phyloP scores from a whole-genome alignment of 2,329 filamentous ascomycete genomes.

The Colletotrichum sansevieriae region DNA sequence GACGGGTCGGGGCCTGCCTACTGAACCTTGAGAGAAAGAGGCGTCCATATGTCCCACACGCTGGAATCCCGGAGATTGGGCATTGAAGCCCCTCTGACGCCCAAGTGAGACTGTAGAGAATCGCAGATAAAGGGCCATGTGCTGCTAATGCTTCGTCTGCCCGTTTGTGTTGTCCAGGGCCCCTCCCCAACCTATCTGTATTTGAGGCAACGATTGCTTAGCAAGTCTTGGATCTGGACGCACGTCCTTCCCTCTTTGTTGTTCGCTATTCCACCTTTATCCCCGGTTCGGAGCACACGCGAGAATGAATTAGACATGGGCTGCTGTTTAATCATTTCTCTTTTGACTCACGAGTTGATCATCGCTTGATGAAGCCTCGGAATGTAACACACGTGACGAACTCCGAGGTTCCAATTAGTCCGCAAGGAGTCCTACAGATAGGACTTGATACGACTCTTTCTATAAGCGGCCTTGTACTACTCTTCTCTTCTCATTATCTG shows the following conservation, averaged over 20 bases:
- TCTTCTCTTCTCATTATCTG: too few species aligned
- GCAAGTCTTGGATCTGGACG: background rate
- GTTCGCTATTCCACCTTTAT: background rate
- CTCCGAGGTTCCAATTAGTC: background rate
- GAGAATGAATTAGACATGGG: too few species aligned
- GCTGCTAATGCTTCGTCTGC: background rate
- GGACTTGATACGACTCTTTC: too few species aligned
- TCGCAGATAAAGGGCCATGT: too few species aligned
- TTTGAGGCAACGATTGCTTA: constrained; percentile 7
- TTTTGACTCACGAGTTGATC: background rate
- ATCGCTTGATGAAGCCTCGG: background rate
- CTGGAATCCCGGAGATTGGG: too few species aligned
- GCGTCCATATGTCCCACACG: too few species aligned
- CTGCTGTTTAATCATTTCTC: too few species aligned
- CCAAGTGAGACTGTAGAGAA: background rate
- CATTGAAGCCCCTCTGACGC: too few species aligned
- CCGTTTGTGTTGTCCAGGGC: background rate
- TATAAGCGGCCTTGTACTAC: too few species aligned
- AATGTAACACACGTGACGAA: constrained; percentile 21
- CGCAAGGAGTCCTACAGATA: background rate
- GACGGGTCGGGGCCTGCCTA: background rate
- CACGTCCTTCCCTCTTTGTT: background rate
- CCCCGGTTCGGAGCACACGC: too few species aligned
- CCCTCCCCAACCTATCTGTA: background rate
- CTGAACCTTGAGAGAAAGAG: background rate